phyloP scores from a whole-genome alignment of 345 rosid genomes.

The Eucalyptus polyanthemos region DNA sequence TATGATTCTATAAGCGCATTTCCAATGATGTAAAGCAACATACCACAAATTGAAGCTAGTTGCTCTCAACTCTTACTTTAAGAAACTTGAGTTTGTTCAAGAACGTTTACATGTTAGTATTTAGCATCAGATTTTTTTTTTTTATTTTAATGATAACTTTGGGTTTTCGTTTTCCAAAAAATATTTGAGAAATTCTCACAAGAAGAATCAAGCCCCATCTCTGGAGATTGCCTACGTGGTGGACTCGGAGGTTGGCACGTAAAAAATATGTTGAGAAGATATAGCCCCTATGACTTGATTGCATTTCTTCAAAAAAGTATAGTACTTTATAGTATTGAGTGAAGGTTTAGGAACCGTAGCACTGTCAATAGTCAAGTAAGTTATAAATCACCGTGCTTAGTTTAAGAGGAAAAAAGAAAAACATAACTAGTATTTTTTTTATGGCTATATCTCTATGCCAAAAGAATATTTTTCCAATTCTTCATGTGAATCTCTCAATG shows the following conservation, averaged over 20 bases:
- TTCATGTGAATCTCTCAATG: too few relatives aligned
- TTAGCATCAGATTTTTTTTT: fast-evolving
- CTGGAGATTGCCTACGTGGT: fast-evolving
- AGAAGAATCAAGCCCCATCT: background rate
- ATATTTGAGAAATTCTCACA: fast-evolving
- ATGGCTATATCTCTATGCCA: too few relatives aligned
- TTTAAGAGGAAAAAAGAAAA: background rate
- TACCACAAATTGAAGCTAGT: too few relatives aligned
- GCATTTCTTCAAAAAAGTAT: background rate
- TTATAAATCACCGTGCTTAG: fast-evolving
- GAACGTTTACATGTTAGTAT: background rate
- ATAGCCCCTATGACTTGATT: background rate
- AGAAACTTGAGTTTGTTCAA: too few relatives aligned
- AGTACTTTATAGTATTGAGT: fast-evolving
- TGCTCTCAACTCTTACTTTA: too few relatives aligned
- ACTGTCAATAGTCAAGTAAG: background rate
- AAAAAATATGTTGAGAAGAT: background rate
- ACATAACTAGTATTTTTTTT: fast-evolving
- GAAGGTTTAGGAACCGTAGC: too few relatives aligned
- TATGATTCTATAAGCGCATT: too few relatives aligned
- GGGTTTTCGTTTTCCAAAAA: fast-evolving
- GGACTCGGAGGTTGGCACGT: background rate
- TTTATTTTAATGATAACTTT: too few relatives aligned
- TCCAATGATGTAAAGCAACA: too few relatives aligned
- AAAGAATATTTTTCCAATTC: background rate